Evolutionary conservation across 306 rosid genomes (phyloP).

Genomic region (Quercus glauca): DNA sequence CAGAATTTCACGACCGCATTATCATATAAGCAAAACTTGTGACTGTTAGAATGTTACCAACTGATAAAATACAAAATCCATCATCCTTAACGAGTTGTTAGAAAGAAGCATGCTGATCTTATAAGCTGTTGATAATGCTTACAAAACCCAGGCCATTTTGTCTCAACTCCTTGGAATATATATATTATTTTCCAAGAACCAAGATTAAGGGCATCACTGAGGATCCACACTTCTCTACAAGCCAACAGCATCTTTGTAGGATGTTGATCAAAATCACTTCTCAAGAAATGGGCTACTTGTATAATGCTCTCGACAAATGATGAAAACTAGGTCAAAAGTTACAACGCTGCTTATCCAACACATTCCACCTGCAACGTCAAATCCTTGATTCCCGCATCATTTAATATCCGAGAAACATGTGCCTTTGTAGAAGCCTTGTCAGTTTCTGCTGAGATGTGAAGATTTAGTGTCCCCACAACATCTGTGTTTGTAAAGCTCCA

Average conservation of each 20-base stretch:
- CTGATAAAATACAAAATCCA: neutral
- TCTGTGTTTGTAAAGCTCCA: conserved; percentile 92
- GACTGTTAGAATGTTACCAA: neutral
- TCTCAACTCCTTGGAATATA: neutral
- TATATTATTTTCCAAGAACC: neutral
- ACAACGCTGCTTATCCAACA: conserved; percentile 15
- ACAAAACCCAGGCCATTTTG: neutral
- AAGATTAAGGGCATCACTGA: neutral
- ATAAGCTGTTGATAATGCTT: neutral
- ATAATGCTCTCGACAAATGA: conserved; percentile 14
- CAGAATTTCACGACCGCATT: neutral
- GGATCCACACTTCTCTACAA: neutral
- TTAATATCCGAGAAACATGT: conserved; percentile 55
- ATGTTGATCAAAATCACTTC: neutral
- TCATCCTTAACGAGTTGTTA: neutral
- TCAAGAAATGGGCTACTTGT: neutral
- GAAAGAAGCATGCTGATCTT: neutral
- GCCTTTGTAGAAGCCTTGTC: conserved; percentile 55
- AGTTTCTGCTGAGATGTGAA: conserved; percentile 59
- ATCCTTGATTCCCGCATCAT: conserved; percentile 78
- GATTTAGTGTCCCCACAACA: conserved; percentile 78
- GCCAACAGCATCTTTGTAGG: neutral
- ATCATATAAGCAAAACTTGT: neutral
- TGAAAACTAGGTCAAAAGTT: conserved; percentile 1
- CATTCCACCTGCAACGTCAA: conserved; percentile 83